Conservation (phyloP, 169 alveolate genomes). For the Plasmodium inui region DNA sequence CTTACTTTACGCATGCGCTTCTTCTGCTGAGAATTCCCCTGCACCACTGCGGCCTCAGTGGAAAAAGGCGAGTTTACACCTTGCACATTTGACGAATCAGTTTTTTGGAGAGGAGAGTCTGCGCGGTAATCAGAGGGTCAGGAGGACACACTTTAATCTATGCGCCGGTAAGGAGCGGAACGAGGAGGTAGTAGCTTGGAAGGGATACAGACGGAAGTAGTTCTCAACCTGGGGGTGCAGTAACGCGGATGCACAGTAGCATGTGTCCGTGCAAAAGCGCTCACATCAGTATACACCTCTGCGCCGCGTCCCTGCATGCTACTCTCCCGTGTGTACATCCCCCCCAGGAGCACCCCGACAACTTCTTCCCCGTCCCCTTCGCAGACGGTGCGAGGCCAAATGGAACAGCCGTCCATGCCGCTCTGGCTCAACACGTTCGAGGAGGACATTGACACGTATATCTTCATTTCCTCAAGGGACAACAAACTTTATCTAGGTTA, state of each 20-base stretch:
- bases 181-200: not conserved
- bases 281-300: not conserved
- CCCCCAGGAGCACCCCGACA: not conserved
- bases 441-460: constrained; percentile 85
- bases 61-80: not conserved
- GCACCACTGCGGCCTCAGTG: not conserved
- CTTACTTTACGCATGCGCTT: not conserved
- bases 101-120: not conserved
- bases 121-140: not conserved
- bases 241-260: not conserved
- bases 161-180: not conserved
- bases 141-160: not conserved
- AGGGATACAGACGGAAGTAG: not conserved
- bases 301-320: too few species aligned
- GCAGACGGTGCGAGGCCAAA: not conserved
- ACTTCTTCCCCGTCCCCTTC: not conserved
- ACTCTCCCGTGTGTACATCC: too few species aligned
- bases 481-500: constrained; percentile 76
- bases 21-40: not conserved
- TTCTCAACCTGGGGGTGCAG: too few species aligned
- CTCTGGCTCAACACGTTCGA: constrained; percentile 86
- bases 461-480: constrained; percentile 85
- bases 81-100: not conserved
- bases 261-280: not conserved
- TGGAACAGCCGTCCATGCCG: constrained; percentile 77